phyloP scores from a whole-genome alignment of 139 green algal genomes.

The Gonium pectorale region DNA sequence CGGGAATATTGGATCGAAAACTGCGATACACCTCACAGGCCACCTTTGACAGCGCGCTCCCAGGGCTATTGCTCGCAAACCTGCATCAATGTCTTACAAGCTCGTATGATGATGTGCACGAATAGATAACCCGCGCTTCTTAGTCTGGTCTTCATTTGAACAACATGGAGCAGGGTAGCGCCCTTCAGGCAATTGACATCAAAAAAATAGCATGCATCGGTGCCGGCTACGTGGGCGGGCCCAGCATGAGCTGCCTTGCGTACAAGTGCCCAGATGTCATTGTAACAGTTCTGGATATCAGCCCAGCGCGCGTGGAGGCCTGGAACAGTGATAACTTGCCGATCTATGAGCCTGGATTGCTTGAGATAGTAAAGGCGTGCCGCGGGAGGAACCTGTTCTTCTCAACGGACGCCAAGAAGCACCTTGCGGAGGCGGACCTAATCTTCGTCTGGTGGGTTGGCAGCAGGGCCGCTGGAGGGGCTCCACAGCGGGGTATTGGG shows the following conservation, averaged over 20 bases:
- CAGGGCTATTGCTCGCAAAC: too few species aligned
- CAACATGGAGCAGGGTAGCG: too few species aligned
- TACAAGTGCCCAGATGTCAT: conserved; percentile 67
- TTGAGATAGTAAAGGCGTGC: conserved; percentile 85
- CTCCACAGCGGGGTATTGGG: too few species aligned
- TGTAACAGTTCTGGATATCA: conserved; percentile 76
- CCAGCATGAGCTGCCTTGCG: conserved; percentile 75
- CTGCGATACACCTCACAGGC: too few species aligned
- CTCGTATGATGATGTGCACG: too few species aligned
- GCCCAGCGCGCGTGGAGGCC: conserved; percentile 58
- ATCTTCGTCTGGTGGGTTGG: conserved; percentile 89
- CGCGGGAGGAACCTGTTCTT: conserved; percentile 95
- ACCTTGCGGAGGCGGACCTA: conserved; percentile 92
- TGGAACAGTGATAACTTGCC: conserved; percentile 96
- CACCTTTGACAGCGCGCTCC: too few species aligned
- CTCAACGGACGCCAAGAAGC: conserved; percentile 90
- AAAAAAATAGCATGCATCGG: conserved; percentile 46
- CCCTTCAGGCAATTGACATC: conserved; percentile 12
- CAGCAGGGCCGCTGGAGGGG: too few species aligned
- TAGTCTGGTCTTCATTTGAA: too few species aligned
- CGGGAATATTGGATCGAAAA: too few species aligned
- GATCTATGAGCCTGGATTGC: conserved; percentile 96
- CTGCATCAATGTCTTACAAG: too few species aligned
- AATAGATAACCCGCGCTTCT: too few species aligned
- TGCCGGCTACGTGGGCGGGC: conserved; percentile 66